Conservation (phyloP, 2,329 filamentous ascomycete species). For the Calonectria pauciramosa region DNA sequence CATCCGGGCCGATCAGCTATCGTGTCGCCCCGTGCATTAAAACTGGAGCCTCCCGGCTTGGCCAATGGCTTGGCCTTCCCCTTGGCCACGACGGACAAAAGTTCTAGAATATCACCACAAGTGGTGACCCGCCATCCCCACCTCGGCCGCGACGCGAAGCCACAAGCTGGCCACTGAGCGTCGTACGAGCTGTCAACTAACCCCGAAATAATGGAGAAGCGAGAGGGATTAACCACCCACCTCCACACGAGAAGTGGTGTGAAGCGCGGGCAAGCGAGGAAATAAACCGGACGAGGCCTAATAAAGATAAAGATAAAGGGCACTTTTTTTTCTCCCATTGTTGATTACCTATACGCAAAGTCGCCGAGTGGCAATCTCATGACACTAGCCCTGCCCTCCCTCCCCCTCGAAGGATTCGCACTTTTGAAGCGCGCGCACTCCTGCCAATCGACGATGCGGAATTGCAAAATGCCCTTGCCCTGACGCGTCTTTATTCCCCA, state of each 20-base stretch:
- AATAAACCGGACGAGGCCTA: conserved; percentile 7
- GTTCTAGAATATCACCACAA: conserved; percentile 44
- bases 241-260: not conserved
- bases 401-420: not conserved
- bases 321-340: not conserved
- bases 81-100: conserved; percentile 26
- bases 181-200: conserved; percentile 35
- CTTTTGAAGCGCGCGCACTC: not conserved
- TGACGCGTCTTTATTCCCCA: not conserved
- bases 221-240: conserved; percentile 13
- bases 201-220: not conserved
- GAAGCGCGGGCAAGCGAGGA: not conserved
- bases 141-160: conserved; percentile 38
- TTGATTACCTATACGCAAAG: not conserved
- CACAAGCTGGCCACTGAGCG: conserved; percentile 13
- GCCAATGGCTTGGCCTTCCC: conserved; percentile 33
- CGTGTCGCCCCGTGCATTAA: conserved; percentile 12
- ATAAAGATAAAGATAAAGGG: not conserved
- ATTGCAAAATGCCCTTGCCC: not conserved
- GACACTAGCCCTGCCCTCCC: not conserved
- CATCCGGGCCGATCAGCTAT: conserved; percentile 19
- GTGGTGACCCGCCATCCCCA: conserved; percentile 12
- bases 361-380: not conserved
- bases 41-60: conserved; percentile 7
- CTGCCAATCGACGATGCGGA: not conserved